Evolutionary conservation across 139 green algal genomes (phyloP), one percentile per base, ranked within the genome.

Genomic region (Pleodorina starrii): DNA sequence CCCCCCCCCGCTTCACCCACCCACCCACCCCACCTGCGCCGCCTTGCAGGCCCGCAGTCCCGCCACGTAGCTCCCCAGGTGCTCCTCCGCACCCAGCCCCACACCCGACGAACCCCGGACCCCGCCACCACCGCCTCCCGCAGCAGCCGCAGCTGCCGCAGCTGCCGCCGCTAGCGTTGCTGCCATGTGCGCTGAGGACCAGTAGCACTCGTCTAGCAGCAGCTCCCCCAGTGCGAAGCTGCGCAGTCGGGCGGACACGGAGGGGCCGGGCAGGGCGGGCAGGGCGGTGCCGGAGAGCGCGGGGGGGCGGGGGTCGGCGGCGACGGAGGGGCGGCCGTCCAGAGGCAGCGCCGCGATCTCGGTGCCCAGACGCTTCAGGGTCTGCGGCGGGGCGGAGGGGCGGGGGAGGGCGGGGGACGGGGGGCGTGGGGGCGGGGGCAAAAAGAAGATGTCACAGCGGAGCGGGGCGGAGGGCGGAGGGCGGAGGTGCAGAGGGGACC

Each of bases 161-260:
- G 81, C 81, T 2, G 57, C 57, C 0, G 81, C 60, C 74, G 74
- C 74, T 27, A 82, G 35, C 23, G 50, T 60, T 7, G 51, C 51
- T 12, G 78, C 78, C 78, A 71, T 69, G 23, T 68, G 36, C 57
- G 51, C 78, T 23, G 78, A 82, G 1, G 74, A 82, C 81, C 81
- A 87, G 29, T 78, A 87, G 21, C 42, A n/a, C 42, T 87, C 81
- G 44, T 87, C 81, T 60, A 87, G 44, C 59, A 87, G 81, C 42
- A 63, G 63, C 59, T 87, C 81, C 2, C 42, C 19, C 42, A 77
- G 42, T 2, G 81, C 60, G n/a, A 78, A 87, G 42, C 38, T n/a
- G 5, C 81, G 60, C 60, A 87, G 38, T 0, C 81, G 42, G 0
- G 42, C n/a, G 5, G 81, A 87, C 27, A 40, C 51, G 36, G n/a